Percentiles rank a stretch among this genome's conserved stretches.
Evolutionary conservation across 2,329 filamentous ascomycete species (phyloP).

Genomic region (Orbilia ellipsospora): DNA sequence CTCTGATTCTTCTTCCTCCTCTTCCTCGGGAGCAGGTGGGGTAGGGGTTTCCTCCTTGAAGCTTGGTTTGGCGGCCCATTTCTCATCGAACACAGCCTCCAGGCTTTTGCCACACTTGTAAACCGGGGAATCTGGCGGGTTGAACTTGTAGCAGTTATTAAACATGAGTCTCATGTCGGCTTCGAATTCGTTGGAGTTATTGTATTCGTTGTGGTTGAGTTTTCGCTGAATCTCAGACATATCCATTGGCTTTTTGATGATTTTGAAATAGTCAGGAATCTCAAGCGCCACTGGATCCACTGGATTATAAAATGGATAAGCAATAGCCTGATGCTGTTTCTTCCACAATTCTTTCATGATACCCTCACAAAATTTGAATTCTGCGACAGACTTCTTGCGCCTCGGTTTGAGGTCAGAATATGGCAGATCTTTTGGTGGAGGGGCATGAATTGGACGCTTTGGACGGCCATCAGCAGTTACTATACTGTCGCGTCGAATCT

Average conservation of each 20-base stretch:
- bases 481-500: constrained; percentile 83
- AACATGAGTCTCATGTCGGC: constrained; percentile 84
- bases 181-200: constrained; percentile 85
- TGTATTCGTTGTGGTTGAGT: constrained; percentile 80
- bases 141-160: constrained; percentile 92
- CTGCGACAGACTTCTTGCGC: constrained; percentile 87
- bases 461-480: constrained; percentile 79
- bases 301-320: constrained; percentile 80
- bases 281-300: constrained; percentile 94
- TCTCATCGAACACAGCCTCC: constrained; percentile 77
- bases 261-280: constrained; percentile 89
- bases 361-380: constrained; percentile 89
- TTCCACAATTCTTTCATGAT: constrained; percentile 82
- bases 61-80: constrained; percentile 81
- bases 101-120: constrained; percentile 77
- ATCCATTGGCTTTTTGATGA: constrained; percentile 98
- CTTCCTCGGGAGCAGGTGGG: constrained; percentile 77
- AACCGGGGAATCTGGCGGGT: constrained; percentile 80
- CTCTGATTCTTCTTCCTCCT: constrained; percentile 71
- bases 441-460: constrained; percentile 92
- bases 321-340: constrained; percentile 74
- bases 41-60: constrained; percentile 78
- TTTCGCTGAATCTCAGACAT: constrained; percentile 80
- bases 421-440: constrained; percentile 89
- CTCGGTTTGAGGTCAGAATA: constrained; percentile 85